These are phyloP conservation scores for Chrysosporium keratinophilum DNA, from an alignment of 2,329 filamentous ascomycete genomes.

Conservation along the genomic window DNA sequence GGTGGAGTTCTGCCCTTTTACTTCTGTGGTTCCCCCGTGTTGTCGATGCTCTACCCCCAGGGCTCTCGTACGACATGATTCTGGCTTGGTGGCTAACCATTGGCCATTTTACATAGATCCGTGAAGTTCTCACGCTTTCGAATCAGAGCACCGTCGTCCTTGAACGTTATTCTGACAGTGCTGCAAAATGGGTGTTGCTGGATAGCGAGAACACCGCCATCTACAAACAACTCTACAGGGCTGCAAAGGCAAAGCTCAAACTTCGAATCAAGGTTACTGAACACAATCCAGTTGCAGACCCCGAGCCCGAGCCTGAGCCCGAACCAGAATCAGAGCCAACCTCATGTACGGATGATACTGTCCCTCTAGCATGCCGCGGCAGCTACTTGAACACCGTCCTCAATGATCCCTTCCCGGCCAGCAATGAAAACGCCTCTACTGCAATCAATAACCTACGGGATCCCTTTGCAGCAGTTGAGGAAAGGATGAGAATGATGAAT, in stretches of 20 bases:
- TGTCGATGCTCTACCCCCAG: neutral
- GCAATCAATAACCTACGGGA: neutral
- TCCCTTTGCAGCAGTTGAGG: neutral
- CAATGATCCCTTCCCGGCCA: conserved; percentile 5
- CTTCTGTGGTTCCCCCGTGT: neutral
- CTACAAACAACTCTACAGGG: conserved; percentile 94
- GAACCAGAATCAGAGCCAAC: conserved; percentile 17
- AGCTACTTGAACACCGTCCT: conserved; percentile 17
- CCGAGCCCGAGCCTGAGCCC: conserved; percentile 13
- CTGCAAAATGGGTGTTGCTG: conserved; percentile 66
- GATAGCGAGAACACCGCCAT: conserved; percentile 67
- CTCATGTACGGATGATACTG: conserved; percentile 8
- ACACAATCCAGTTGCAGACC: conserved; percentile 7
- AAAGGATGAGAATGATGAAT: neutral
- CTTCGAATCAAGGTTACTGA: conserved; percentile 68
- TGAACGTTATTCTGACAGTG: conserved; percentile 93
- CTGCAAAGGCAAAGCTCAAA: conserved; percentile 96
- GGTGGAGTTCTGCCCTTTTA: conserved; percentile 48
- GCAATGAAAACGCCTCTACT: neutral
- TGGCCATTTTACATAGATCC: conserved; percentile 47
- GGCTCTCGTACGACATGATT: neutral
- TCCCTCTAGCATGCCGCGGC: conserved; percentile 8
- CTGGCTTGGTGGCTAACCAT: neutral
- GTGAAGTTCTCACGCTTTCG: conserved; percentile 55
- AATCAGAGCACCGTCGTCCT: conserved; percentile 55